Conservation (phyloP, 2,329 filamentous ascomycete species). For the Aspergillus ruber region DNA sequence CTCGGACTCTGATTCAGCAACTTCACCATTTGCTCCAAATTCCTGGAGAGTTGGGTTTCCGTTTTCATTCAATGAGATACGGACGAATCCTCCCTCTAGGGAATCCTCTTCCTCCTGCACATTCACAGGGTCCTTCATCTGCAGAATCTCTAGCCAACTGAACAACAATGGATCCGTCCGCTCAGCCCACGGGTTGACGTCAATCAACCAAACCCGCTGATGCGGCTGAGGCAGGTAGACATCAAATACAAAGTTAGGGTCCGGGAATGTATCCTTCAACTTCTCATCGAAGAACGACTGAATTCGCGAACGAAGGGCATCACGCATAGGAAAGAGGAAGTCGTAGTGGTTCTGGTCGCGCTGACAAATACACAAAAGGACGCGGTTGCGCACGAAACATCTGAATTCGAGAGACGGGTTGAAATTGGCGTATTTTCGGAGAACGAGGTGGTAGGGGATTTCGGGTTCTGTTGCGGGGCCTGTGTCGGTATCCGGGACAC, state of each 20-base stretch:
- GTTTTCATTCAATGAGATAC: constrained; percentile 26
- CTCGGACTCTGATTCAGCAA: constrained; percentile 20
- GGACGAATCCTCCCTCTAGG: constrained; percentile 27
- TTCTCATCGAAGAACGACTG: constrained; percentile 69
- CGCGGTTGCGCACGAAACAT: constrained; percentile 81
- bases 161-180: constrained; percentile 86
- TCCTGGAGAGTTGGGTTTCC: constrained; percentile 7
- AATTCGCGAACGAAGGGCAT: constrained; percentile 62
- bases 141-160: constrained; percentile 79
- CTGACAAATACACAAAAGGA: constrained; percentile 77
- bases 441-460: constrained; percentile 72
- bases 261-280: constrained; percentile 71
- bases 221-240: constrained; percentile 78
- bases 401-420: constrained; percentile 92
- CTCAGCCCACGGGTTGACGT: constrained; percentile 91
- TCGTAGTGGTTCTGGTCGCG: constrained; percentile 85
- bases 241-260: constrained; percentile 81
- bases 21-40: constrained; percentile 16
- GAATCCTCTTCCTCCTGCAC: constrained; percentile 28
- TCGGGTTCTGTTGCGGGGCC: constrained; percentile 19
- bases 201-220: constrained; percentile 74
- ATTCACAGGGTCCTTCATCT: constrained; percentile 48
- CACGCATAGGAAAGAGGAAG: constrained; percentile 65
- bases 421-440: constrained; percentile 80
- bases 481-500: constrained; percentile 34